Evolutionary conservation across 345 rosid species (phyloP).

Genomic region (Syzygium aqueum): DNA sequence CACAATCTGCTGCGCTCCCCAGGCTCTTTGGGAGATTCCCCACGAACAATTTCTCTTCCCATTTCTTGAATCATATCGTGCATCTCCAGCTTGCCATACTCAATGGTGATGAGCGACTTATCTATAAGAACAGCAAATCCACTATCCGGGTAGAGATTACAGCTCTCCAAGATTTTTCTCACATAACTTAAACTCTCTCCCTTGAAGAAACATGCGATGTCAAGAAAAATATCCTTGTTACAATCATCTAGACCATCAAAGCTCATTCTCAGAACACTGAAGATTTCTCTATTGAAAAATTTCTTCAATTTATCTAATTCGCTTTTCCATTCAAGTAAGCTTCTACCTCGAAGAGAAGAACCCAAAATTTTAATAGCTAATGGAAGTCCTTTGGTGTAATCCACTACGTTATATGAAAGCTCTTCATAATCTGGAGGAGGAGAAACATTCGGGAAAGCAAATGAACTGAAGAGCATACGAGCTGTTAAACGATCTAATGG

Average conservation of each 20-base stretch:
- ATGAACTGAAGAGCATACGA: background rate
- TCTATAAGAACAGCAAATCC: background rate
- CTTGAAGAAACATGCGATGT: constrained; percentile 12
- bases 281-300: background rate
- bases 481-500: accelerated
- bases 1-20: constrained; percentile 2
- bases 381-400: constrained; percentile 6
- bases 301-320: background rate
- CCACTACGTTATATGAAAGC: background rate
- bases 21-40: constrained; percentile 9
- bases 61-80: constrained; percentile 20
- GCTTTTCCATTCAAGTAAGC: background rate
- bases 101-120: constrained; percentile 1
- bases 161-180: background rate
- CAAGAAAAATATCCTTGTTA: constrained; percentile 4
- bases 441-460: background rate
- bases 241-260: background rate
- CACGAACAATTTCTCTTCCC: constrained; percentile 14
- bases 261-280: background rate
- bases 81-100: background rate
- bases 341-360: background rate
- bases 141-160: background rate
- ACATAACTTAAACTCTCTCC: background rate
- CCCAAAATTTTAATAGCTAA: background rate
- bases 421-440: background rate